Evolutionary conservation across 129 eudicot species (phyloP), one percentile per base, ranked within the genome.

Genomic region (Escallonia herrerae): DNA sequence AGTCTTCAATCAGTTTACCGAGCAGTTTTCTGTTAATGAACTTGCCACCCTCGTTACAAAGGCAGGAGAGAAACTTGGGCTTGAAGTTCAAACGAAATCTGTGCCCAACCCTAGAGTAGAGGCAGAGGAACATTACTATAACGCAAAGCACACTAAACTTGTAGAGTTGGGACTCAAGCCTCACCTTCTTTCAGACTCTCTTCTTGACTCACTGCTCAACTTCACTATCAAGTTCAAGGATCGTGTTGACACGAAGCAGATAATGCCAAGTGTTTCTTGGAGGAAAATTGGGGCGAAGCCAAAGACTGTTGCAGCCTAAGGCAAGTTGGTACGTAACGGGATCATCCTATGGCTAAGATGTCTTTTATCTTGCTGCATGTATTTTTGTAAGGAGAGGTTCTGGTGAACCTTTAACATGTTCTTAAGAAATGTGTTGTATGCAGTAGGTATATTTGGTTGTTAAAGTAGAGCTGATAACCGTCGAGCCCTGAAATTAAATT

Each of bases 201-300:
- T 93, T 72, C 85, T 93, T 5, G 99, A 89, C 78, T 94, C 99
- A 3, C 71, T 94, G 45, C 84, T 94, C 63, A 94, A 94, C 62
- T 74, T 89, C 62, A 85, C 97, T 6, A 56, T 89, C 60, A 72
- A 84, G 77, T 94, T 81, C 41, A 84, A 94, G 74, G 97, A 86
- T 49, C 90, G 93, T 2, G 93, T 89, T 5, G 99, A 94, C 69
- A 43, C 78, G 2, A 94, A 94, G 56, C 99, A 89, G 83, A 94
- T 94, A 60, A 89, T 94, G 99, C 99, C 97, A 8, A 94, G 95
- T 72, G 99, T 94, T 57, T 94, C 97, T 8, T 94, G 99, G 99
- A 83, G 73, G 64, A 89, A 94, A 72, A 86, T 83, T 57, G 97
- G 99, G n/a, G 97, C 37, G 53, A 94, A 94, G 80, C 97, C 99